These are phyloP conservation scores for Primulina eburnea DNA, from an alignment of 257 asterid genomes.

Conservation along the genomic window DNA sequence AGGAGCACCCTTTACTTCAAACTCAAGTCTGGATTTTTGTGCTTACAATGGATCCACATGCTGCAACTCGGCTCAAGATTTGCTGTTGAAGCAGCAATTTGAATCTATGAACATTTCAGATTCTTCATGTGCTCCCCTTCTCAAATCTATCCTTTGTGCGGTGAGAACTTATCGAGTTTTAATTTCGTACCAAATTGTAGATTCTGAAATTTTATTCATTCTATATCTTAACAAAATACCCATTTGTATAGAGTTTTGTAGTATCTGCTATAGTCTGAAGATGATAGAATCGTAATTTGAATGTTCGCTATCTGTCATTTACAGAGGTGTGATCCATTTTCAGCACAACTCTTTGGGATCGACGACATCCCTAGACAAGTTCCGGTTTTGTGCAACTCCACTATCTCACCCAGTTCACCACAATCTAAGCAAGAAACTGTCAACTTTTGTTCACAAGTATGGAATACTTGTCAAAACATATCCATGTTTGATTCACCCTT, in stretches of 20 bases:
- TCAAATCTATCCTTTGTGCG: constrained; percentile 74
- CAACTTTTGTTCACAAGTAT: constrained; percentile 67
- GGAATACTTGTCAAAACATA: constrained; percentile 66
- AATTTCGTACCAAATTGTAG: not conserved
- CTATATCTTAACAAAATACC: not conserved
- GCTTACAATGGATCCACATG: constrained; percentile 68
- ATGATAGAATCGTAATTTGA: constrained; percentile 8
- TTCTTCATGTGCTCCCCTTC: constrained; percentile 61
- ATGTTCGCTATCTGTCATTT: constrained; percentile 24
- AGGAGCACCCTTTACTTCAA: constrained; percentile 63
- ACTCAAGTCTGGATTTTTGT: constrained; percentile 52
- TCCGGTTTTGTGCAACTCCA: constrained; percentile 77
- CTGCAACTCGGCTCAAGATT: constrained; percentile 57
- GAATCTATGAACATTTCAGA: constrained; percentile 64
- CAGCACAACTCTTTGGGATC: constrained; percentile 60
- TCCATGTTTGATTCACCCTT: constrained; percentile 68
- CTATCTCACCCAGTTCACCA: constrained; percentile 47
- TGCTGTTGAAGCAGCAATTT: constrained; percentile 46
- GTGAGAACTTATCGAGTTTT: constrained; percentile 36
- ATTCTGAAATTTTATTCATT: not conserved
- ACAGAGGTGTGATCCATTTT: constrained; percentile 88
- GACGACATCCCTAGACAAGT: constrained; percentile 46
- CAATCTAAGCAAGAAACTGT: constrained; percentile 41
- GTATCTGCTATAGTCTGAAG: constrained; percentile 8
- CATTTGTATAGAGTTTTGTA: not conserved